Base-by-base conservation (phyloP, 164 flowering plant species). In the Brasenia schreberi region DNA sequence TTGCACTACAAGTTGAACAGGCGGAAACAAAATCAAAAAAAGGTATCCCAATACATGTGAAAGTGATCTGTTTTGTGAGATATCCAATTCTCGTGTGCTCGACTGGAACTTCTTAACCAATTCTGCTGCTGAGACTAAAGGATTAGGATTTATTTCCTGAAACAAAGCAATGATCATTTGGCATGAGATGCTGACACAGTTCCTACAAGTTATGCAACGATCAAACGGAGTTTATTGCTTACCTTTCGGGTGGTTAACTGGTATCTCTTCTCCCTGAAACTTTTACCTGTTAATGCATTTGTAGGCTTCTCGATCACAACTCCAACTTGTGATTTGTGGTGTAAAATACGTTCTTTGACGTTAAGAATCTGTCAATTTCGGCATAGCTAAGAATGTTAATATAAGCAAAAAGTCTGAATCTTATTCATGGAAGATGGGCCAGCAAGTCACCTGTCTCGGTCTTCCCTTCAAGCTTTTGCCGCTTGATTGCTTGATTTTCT, bases 401-500 rank as follows among this genome's bases (percentile, higher is more conserved):
- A 33, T 33, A 33, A 33, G 39, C 39, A 33, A 33, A 33, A 33
- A 33, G 39, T 33, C 39, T 33, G 56, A 49, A 49, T 49, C 16
- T 3, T 49, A 49, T 14, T 2, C 39, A 33, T 49, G 56, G 16
- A 59, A 65, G 6, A 7, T 43, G 39, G 27, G 9, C 19, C 9
- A 61, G 18, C 18, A 2, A 53, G 42, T 27, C 14, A 91, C 99
- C 88, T 86, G 92, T 84, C 91, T 85, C 45, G 97, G 72, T 77
- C 66, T 83, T 49, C 97, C 79, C 94, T 0, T 92, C 99, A 68
- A 92, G 78, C 76, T 92, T 90, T 78, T 95, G 99, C 45, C 85
- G 74, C 81, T 95, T 95, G 61, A 95, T 86, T 62, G 99, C 97
- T 68, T 87, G 99, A 68, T 92, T 88, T 72, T 92, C 97, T 68